A percentile compares a stretch with the other conserved stretches of the same genome.
Evolutionary conservation across 2,329 filamentous ascomycete genomes (phyloP).

Genomic region (Metarhizium album): DNA sequence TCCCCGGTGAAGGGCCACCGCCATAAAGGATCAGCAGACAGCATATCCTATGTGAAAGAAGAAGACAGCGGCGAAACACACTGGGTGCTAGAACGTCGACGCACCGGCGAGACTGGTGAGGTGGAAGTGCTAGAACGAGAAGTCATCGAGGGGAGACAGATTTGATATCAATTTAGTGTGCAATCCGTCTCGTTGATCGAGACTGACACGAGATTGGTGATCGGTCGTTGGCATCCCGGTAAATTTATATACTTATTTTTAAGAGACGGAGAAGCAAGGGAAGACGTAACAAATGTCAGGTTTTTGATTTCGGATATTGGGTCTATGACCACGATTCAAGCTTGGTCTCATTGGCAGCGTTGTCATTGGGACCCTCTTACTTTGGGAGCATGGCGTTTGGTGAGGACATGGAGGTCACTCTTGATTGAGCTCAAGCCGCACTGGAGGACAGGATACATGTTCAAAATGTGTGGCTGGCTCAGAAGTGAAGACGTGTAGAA

Average conservation of each 20-base stretch:
- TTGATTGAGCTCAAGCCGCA: background rate
- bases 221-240: background rate
- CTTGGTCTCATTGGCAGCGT: too few species aligned
- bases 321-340: background rate
- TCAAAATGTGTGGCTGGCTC: background rate
- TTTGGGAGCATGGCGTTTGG: background rate
- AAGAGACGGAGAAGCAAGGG: too few species aligned
- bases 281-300: too few species aligned
- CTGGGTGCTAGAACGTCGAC: constrained; percentile 60
- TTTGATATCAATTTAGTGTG: constrained; percentile 17
- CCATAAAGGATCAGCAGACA: constrained; percentile 50
- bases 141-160: constrained; percentile 46
- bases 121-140: constrained; percentile 55
- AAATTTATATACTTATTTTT: background rate
- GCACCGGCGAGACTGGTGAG: constrained; percentile 55
- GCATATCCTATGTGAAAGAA: constrained; percentile 59
- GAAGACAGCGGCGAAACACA: constrained; percentile 46
- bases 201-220: background rate
- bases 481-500: background rate
- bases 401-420: background rate
- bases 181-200: background rate
- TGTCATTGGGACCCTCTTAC: too few species aligned
- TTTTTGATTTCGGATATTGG: background rate
- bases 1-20: constrained; percentile 30
- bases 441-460: background rate